phyloP scores from a whole-genome alignment of 768 basidiomycete species.

The Hebeloma cylindrosporum region DNA sequence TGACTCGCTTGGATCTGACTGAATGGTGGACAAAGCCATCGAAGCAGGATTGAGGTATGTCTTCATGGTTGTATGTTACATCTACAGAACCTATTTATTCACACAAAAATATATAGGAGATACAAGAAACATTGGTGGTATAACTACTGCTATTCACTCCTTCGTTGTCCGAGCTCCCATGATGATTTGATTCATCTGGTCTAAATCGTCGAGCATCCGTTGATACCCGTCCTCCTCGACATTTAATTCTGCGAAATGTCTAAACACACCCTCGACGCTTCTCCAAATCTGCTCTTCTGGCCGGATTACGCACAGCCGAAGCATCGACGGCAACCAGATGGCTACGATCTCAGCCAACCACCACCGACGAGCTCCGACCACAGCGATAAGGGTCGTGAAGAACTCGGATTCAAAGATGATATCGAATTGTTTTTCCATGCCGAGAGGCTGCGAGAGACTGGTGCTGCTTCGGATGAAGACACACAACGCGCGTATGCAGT shows the following conservation, averaged over 20 bases:
- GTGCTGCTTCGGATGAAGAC: slow-evolving; percentile 34
- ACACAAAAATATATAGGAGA: too few relatives aligned
- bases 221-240: slow-evolving; percentile 20
- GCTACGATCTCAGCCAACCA: slow-evolving; percentile 39
- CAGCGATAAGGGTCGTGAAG: slow-evolving; percentile 34
- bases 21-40: slow-evolving; percentile 53
- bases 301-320: slow-evolving; percentile 32
- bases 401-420: slow-evolving; percentile 38
- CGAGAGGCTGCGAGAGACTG: slow-evolving; percentile 13
- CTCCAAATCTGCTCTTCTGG: slow-evolving; percentile 34
- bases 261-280: slow-evolving; percentile 30
- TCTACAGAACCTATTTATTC: too few relatives aligned
- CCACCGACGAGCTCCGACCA: slow-evolving; percentile 33
- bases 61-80: too few relatives aligned
- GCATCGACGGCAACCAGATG: slow-evolving; percentile 37
- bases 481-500: slow-evolving; percentile 39
- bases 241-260: slow-evolving; percentile 24
- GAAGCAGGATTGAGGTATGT: slow-evolving; percentile 1
- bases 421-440: slow-evolving; percentile 22
- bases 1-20: slow-evolving; percentile 51
- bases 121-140: too few relatives aligned
- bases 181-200: slow-evolving; percentile 12
- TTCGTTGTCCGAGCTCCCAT: background rate
- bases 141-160: background rate
- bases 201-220: slow-evolving; percentile 12